These are phyloP conservation scores for Aspergillus jensenii DNA, from an alignment of 2,329 filamentous ascomycete genomes.

Conservation along the genomic window DNA sequence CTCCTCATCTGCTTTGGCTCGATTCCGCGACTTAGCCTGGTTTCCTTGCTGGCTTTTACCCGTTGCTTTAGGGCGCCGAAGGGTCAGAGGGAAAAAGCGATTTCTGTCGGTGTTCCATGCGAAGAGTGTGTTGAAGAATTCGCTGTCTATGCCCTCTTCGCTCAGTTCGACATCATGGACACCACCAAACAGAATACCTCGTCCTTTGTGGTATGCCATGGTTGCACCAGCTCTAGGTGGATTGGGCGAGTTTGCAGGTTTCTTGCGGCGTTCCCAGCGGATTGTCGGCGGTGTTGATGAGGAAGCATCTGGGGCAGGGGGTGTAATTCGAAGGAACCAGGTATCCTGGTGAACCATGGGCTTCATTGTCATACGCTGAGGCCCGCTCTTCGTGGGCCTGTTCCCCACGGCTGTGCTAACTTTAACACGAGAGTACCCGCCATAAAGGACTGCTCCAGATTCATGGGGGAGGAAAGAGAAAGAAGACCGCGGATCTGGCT, in stretches of 20 bases:
- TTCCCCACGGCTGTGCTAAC: slow-evolving; percentile 53
- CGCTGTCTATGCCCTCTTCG: slow-evolving; percentile 93
- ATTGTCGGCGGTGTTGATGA: slow-evolving; percentile 68
- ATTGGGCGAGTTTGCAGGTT: slow-evolving; percentile 82
- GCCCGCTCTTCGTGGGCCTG: slow-evolving; percentile 64
- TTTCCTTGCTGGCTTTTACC: slow-evolving; percentile 58
- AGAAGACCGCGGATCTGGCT: slow-evolving; percentile 86
- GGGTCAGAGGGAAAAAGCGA: slow-evolving; percentile 79
- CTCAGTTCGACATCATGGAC: slow-evolving; percentile 90
- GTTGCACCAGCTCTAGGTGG: slow-evolving; percentile 84
- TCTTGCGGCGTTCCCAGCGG: slow-evolving; percentile 91
- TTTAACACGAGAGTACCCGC: slow-evolving; percentile 92
- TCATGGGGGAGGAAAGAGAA: slow-evolving; percentile 93
- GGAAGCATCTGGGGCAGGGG: slow-evolving; percentile 66
- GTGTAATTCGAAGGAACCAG: slow-evolving; percentile 82
- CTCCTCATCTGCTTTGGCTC: slow-evolving; percentile 87
- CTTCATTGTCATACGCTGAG: slow-evolving; percentile 70
- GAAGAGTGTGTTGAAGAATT: slow-evolving; percentile 91
- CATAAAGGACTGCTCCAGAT: slow-evolving; percentile 82
- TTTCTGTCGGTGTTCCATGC: slow-evolving; percentile 96
- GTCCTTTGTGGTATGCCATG: slow-evolving; percentile 90
- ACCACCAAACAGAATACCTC: slow-evolving; percentile 90
- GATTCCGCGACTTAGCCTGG: slow-evolving; percentile 56
- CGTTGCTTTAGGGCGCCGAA: slow-evolving; percentile 71
- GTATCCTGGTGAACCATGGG: slow-evolving; percentile 93